Conservation (phyloP, 1,284 basidiomycete genomes). For the Fomitopsis betulina region DNA sequence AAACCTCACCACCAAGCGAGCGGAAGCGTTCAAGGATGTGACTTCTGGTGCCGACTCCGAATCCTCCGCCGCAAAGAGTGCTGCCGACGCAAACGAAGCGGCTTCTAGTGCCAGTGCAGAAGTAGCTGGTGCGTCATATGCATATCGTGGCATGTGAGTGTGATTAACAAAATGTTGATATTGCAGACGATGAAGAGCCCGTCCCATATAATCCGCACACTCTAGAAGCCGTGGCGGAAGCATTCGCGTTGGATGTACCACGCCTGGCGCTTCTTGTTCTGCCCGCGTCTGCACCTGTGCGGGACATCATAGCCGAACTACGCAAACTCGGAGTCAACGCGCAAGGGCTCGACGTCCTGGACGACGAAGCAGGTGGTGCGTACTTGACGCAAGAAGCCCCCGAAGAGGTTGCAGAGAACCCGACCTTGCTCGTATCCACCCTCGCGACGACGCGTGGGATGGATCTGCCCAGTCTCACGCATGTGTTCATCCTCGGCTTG, state of each 20-base stretch:
- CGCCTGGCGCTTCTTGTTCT: slow-evolving; percentile 61
- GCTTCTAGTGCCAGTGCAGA: not conserved
- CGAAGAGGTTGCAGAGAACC: slow-evolving; percentile 38
- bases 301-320: slow-evolving; percentile 59
- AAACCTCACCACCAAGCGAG: slow-evolving; percentile 37
- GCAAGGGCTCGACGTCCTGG: slow-evolving; percentile 49
- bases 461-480: slow-evolving; percentile 64
- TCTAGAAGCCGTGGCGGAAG: slow-evolving; percentile 64
- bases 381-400: slow-evolving; percentile 34
- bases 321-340: slow-evolving; percentile 65
- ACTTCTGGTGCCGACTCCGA: not conserved
- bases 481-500: slow-evolving; percentile 69
- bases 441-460: slow-evolving; percentile 65
- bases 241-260: slow-evolving; percentile 70
- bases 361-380: slow-evolving; percentile 35
- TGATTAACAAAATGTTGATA: not conserved
- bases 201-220: slow-evolving; percentile 50
- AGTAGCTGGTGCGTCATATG: not conserved
- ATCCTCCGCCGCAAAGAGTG: not conserved
- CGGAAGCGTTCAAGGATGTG: slow-evolving; percentile 8
- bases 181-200: slow-evolving; percentile 41
- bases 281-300: slow-evolving; percentile 53
- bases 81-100: not conserved
- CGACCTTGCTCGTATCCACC: slow-evolving; percentile 64
- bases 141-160: not conserved